Percentiles rank a stretch among this genome's conserved stretches.
Evolutionary conservation across 345 rosid species (phyloP).

Genomic region (Clarkia xantiana): DNA sequence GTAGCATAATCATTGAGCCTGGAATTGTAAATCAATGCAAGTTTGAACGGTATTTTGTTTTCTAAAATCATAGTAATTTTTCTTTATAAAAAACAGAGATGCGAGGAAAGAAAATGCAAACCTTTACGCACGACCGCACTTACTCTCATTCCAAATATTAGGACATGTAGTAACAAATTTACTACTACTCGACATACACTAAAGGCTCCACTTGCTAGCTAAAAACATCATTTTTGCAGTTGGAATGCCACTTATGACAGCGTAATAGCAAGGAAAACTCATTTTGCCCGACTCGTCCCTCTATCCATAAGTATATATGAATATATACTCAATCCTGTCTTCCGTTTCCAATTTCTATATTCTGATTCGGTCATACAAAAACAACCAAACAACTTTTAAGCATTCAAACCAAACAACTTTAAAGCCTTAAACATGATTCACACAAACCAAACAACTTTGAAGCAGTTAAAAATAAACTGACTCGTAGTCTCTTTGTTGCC

Average conservation of each 20-base stretch:
- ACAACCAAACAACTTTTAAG: too few species aligned
- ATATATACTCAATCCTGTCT: not conserved
- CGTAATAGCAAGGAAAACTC: constrained; percentile 31
- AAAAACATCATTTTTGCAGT: constrained; percentile 14
- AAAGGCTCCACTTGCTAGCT: too few species aligned
- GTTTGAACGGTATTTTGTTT: too few species aligned
- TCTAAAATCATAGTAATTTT: not conserved
- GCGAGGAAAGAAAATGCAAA: too few species aligned
- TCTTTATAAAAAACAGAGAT: not conserved
- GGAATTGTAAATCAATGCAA: constrained; percentile 34
- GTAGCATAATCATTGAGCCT: constrained; percentile 15
- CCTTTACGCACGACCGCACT: too few species aligned
- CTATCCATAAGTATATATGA: constrained; percentile 32
- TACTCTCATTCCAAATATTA: too few species aligned
- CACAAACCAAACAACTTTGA: too few species aligned
- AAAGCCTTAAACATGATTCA: too few species aligned
- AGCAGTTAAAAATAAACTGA: constrained; percentile 5
- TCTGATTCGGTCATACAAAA: not conserved
- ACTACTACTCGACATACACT: too few species aligned
- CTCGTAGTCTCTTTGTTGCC: constrained; percentile 83
- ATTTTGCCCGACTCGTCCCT: constrained; percentile 34
- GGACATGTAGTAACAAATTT: too few species aligned
- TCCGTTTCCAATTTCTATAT: not conserved
- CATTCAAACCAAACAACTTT: too few species aligned
- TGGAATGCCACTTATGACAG: constrained; percentile 48